Base-by-base conservation (phyloP, 176 grass and related monocot genomes). In the Eremochloa ophiuroides region DNA sequence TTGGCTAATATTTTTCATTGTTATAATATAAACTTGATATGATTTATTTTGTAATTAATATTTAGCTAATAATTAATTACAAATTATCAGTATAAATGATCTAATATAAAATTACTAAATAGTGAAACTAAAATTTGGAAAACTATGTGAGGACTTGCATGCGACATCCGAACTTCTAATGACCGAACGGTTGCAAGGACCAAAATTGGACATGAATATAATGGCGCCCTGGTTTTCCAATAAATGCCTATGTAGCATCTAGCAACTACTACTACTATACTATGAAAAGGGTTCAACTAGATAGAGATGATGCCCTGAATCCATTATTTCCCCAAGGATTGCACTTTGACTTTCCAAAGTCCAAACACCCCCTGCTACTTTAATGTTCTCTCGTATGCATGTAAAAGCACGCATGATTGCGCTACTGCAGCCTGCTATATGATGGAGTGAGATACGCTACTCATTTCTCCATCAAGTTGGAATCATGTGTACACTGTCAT, bases 401-500 rank as follows among this genome's bases (percentile, higher is more conserved):
- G 23, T 66, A 5, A 34, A 76, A 83, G 23, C 55, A 59, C 55
- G 68, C 82, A 80, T 89, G 51, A 80, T 70, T 85, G 51, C 81
- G 18, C 48, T 53, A 41, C 26, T 50, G 75, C 66, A 38, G 38
- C 11, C 68, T 71, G 4, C 33, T 34, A 34, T 72, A 80, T 69
- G 47, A 75, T 40, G 60, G 39, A 42, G 14, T 59, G 68, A 84
- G 87, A 89, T 81, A 89, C 55, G 70, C 48, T 74, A 66, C 61
- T 80, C 86, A 88, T 89, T 76, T 81, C 25, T n/a, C 69, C 62
- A 43, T 81, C 82, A 80, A 42, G 20, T 27, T 14, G 27, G 44
- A 56, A 79, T 67, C 68, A 74, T 46, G 43, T 47, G 16, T 17
- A 20, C 29, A 80, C 61, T 80, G 58, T 85, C 70, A 85, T 70